Evolutionary conservation across 345 rosid genomes (phyloP).

Genomic region (Salix caprea): DNA sequence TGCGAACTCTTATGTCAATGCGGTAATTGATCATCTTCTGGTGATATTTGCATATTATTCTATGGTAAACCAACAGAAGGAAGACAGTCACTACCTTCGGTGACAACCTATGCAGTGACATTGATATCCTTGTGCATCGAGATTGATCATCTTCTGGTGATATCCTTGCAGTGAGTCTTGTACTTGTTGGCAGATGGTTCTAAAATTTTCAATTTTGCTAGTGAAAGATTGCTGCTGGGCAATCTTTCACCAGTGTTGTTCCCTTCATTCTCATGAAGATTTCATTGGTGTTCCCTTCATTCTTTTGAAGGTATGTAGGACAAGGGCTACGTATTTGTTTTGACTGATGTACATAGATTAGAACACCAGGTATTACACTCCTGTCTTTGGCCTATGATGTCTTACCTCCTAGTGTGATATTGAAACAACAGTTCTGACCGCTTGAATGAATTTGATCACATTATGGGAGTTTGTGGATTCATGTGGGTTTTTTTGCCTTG

Average conservation of each 20-base stretch:
- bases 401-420: not conserved
- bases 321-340: not conserved
- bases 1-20: conserved; percentile 73
- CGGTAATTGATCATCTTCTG: conserved; percentile 35
- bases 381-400: not conserved
- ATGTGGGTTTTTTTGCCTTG: not conserved
- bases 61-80: not conserved
- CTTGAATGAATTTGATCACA: not conserved
- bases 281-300: conserved; percentile 2
- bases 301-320: conserved; percentile 24
- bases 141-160: conserved; percentile 31
- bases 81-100: not conserved
- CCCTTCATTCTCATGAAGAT: not conserved
- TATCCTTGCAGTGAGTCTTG: conserved; percentile 1
- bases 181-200: conserved; percentile 2
- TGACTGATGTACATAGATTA: conserved; percentile 10
- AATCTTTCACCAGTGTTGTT: not conserved
- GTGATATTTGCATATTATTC: not conserved
- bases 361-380: not conserved
- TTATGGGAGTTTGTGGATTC: not conserved
- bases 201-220: not conserved
- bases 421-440: not conserved
- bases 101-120: not conserved
- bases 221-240: not conserved
- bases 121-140: conserved; percentile 1